Base-by-base conservation (phyloP, 345 rosid species). In the Jatropha curcas region DNA sequence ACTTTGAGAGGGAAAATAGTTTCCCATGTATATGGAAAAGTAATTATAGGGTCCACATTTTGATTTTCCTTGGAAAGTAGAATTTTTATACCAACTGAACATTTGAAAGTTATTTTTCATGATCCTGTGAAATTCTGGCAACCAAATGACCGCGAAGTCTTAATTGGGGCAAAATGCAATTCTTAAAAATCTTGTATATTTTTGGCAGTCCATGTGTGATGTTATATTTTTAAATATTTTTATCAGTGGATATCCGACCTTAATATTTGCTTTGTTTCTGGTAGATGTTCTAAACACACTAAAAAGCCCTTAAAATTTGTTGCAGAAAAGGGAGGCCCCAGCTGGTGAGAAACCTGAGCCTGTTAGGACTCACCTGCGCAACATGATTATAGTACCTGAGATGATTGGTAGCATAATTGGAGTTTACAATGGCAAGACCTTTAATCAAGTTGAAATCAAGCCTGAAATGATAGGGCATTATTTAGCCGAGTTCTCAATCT, bases 331-430 rank as follows among this genome's bases (percentile, higher is more conserved):
- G 82, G 98, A 94, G 75, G 98, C 98, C 31, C 95, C 97, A 39
- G 83, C 93, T 19, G 98, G 98, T 76, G 97, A 94, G 88, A 94
- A 94, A 79, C 98, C 98, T 8, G 97, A 94, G 58, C 95, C 97
- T 46, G 98, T 94, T 12, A 81, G 96, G 51, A 94, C 98, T 71
- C 98, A 94, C 79, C 72, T 94, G 48, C 86, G 98, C n/a, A 92
- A 94, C 82, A 94, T 94, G 97, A 81, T 94, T 83, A 92, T 94
- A 24, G 97, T 92, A 0, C 98, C 98, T 19, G 97, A 94, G 79
- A 94, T 92, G 98, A 94, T 94, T 6, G 97, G 98, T 22, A 94
- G 98, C 82, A 77, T 92, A 64, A 88, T 94, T 43, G 98, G 98
- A 7, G 97, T 93, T 19, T 93, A 94, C 90, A 94, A 94, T 27